Evolutionary conservation across 257 asterid genomes (phyloP), one percentile per base, ranked within the genome.

Genomic region (Coffea canephora): DNA sequence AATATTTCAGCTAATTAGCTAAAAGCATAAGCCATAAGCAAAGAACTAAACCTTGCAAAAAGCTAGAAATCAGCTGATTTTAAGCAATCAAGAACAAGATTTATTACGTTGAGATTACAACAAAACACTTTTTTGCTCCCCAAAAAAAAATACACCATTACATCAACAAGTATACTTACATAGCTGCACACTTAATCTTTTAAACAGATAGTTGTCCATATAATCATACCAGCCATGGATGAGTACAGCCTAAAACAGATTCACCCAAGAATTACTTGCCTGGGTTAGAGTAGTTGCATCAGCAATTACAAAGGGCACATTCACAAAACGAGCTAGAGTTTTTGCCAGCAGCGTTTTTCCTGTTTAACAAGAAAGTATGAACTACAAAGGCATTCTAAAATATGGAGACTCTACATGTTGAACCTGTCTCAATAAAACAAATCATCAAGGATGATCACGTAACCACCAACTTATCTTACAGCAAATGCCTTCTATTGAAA

Each of bases 261-360:
- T 39, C 31, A 54, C 45, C 67, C 69, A 27, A 34, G 3, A 76
- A 73, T 74, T 76, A 85, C 86, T 80, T 84, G 88, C 98, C 96
- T 94, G 98, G 57, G 98, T 94, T 83, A 94, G 84, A 80, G 96
- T 88, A 73, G 98, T 94, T 74, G 98, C 97, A 87, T 94, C 98
- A 1, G 96, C 97, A 69, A 94, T 92, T 73, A 94, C 98, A 85
- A 94, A 91, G 62, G 98, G 98, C 61, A 94, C 98, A 88, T 94
- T 94, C 82, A 94, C 98, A 83, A 94, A 87, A 77, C 98, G 98
- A 69, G 98, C 98, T 79, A 94, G 96, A 62, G 96, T 91, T 88
- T 94, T 94, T 61, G 98, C 98, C 74, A 94, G 98, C 65, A 92
- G 89, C 19, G 98, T 94, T 84, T 94, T 94, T 69, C 98, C 98